Evolutionary conservation across 2,329 filamentous ascomycete genomes (phyloP).

Genomic region (Paraphaeosphaeria minitans): DNA sequence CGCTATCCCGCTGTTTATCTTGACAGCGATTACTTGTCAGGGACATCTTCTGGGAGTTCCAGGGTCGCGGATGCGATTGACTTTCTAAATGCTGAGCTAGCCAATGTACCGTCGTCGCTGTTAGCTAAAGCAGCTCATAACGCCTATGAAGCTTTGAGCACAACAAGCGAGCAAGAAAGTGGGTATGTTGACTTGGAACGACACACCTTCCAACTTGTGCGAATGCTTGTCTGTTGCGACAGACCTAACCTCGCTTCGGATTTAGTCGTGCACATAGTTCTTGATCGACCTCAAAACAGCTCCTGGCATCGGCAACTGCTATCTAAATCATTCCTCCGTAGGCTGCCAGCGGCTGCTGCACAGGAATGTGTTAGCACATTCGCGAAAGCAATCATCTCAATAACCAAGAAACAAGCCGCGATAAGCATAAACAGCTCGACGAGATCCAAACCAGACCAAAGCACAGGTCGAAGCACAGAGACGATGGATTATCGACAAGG

Average conservation of each 20-base stretch:
- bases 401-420: constrained; percentile 29
- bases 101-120: constrained; percentile 27
- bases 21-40: constrained; percentile 38
- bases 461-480: constrained; percentile 4
- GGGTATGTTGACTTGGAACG: constrained; percentile 23
- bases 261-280: constrained; percentile 34
- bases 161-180: constrained; percentile 2
- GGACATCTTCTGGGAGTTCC: constrained; percentile 11
- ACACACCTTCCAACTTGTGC: constrained; percentile 31
- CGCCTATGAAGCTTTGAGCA: constrained; percentile 17
- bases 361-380: constrained; percentile 35
- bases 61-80: constrained; percentile 12
- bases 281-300: constrained; percentile 45
- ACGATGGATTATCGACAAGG: neutral
- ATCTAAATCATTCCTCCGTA: constrained; percentile 35
- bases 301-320: constrained; percentile 50
- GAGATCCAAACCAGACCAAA: neutral
- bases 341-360: constrained; percentile 39
- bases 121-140: constrained; percentile 23
- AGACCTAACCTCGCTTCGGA: constrained; percentile 35
- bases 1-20: constrained; percentile 45
- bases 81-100: constrained; percentile 9
- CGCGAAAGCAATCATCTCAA: constrained; percentile 35
- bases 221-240: constrained; percentile 35
- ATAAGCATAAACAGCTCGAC: constrained; percentile 4